Percentiles rank a stretch among this genome's conserved stretches.
phyloP scores from a whole-genome alignment of 176 grass and related monocot species.

The Avena insularis region DNA sequence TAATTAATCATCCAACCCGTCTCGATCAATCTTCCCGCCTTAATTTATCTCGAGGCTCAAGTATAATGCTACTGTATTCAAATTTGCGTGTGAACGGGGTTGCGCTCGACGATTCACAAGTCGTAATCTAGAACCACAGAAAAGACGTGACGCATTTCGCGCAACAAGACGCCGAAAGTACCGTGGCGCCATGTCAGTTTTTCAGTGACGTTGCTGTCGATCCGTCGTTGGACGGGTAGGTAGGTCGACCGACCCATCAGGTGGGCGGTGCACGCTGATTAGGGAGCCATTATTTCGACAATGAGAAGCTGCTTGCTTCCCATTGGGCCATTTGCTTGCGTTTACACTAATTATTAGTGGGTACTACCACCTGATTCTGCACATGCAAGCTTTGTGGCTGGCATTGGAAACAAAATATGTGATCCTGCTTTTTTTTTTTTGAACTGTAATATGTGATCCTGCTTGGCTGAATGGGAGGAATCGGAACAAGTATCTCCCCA shows the following conservation, averaged over 20 bases:
- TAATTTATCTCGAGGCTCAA: not conserved
- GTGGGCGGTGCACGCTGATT: constrained; percentile 43
- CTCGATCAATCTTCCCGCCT: not conserved
- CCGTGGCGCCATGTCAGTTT: not conserved
- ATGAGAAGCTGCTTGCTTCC: too few species aligned
- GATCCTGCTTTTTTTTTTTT: not conserved
- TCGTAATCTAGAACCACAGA: not conserved
- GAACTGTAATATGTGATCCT: not conserved
- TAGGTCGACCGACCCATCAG: constrained; percentile 27
- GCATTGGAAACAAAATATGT: not conserved
- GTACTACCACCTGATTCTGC: not conserved
- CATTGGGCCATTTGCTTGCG: not conserved
- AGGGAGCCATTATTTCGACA: not conserved
- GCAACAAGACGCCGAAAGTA: not conserved
- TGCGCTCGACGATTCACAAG: not conserved
- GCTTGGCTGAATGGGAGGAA: not conserved
- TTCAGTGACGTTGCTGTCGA: constrained; percentile 1
- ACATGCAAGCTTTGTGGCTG: constrained; percentile 23
- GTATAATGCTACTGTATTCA: not conserved
- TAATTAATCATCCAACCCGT: constrained; percentile 35
- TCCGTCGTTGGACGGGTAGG: not conserved
- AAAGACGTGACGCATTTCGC: not conserved
- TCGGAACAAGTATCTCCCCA: not conserved
- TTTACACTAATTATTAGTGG: constrained; percentile 4
- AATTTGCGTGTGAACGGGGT: not conserved